Base-by-base conservation (phyloP, 2,329 filamentous ascomycete species). In the Colletotrichum liaoningense region DNA sequence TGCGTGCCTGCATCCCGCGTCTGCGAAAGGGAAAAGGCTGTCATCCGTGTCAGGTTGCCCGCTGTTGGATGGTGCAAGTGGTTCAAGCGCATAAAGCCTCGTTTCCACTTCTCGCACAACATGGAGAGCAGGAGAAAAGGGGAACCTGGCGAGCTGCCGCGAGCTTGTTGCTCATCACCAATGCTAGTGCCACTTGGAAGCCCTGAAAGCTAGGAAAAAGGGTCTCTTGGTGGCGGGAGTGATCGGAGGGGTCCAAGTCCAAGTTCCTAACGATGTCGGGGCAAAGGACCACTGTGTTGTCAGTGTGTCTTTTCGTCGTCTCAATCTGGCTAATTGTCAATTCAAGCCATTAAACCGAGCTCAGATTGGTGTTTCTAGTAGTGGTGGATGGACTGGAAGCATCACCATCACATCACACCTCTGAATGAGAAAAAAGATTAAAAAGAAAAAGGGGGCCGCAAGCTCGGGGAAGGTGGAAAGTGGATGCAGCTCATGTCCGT, bases 401-500 rank as follows among this genome's bases (percentile, higher is more conserved):
- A 59, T 73, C 55, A 46, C 52, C 26, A 60, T 69, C 64, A 55
- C 54, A 64, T 69, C 66, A 70, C 30, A 22, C 42, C 42, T 46
- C 42, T 24, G 26, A 69, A 38, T 42, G 26, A 49, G 54, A 60
- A n/a, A 58, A 72, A 69, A 35, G 35, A 46, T 60, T 42, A 49
- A 73, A 72, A 71, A 69, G 35, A 73, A 72, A 71, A 69, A 56
- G 58, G 59, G 70, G 70, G 46, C 14, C 28, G 16, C 54, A 54
- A 59, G 55, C 67, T 73, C 70, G 70, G 70, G 70, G 70, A 73
- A 70, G 70, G 55, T 73, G 70, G 70, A 64, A 73, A 73, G 70
- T 69, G 70, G 70, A 56, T 69, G 66, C 59, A 56, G 70, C 70
- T 64, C 69, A 63, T 69, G 69, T 69, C 58, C 49, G 38, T 54